phyloP scores from a whole-genome alignment of 805 yeast species.

The Saturnispora saitoi region DNA sequence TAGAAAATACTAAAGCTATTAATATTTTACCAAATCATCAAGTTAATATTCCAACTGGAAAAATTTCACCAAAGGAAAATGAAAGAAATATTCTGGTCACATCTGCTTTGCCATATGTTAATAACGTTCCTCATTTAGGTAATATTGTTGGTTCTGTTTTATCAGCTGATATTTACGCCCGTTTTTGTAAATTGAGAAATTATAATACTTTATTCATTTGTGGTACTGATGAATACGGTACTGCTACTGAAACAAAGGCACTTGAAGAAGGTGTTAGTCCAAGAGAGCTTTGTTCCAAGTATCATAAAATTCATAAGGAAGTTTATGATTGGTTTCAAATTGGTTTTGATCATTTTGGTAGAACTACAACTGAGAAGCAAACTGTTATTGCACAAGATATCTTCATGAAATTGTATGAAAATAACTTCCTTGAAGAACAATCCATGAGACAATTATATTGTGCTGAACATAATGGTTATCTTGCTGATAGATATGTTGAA shows the following conservation, averaged over 20 bases:
- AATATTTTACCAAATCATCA: constrained; percentile 17
- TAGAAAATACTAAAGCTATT: constrained; percentile 34
- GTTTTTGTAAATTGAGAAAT: constrained; percentile 84
- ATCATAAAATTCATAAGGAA: constrained; percentile 74
- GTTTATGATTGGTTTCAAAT: constrained; percentile 97
- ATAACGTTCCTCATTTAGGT: constrained; percentile 97
- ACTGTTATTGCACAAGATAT: constrained; percentile 95
- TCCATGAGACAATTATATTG: constrained; percentile 87
- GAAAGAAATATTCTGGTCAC: constrained; percentile 83
- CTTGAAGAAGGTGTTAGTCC: constrained; percentile 90
- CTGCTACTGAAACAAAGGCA: constrained; percentile 98
- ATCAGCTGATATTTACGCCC: constrained; percentile 87
- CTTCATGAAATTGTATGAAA: constrained; percentile 65
- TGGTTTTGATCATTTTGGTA: constrained; percentile 90
- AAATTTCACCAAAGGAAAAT: constrained; percentile 56
- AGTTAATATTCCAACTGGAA: constrained; percentile 19
- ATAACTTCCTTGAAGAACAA: constrained; percentile 78
- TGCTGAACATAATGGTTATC: constrained; percentile 77
- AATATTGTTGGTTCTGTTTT: constrained; percentile 93
- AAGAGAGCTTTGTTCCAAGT: constrained; percentile 81
- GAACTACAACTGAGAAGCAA: constrained; percentile 88
- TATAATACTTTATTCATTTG: constrained; percentile 80
- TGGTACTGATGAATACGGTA: constrained; percentile 99
- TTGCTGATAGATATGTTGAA: constrained; percentile 95
- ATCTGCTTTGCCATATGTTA: constrained; percentile 95